Evolutionary conservation across 306 rosid species (phyloP).

Genomic region (Castanopsis chinensis): DNA sequence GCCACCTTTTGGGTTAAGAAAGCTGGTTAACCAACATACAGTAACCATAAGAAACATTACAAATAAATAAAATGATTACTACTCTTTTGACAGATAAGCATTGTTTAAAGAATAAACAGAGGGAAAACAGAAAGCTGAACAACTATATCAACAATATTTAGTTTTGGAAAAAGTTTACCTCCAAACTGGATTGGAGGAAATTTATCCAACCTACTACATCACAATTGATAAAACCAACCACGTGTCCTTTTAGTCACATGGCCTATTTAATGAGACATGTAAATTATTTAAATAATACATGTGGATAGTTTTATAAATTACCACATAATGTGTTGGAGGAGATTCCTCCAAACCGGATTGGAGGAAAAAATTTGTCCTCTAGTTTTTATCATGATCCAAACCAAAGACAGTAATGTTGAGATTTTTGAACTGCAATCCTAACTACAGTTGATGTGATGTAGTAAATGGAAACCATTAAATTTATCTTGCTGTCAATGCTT

Average conservation of each 20-base stretch:
- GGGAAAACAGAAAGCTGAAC: not conserved
- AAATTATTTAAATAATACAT: too few species aligned
- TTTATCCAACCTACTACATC: too few species aligned
- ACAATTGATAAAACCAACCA: too few species aligned
- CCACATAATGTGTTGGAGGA: too few species aligned
- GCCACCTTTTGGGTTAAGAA: not conserved
- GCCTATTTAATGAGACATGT: too few species aligned
- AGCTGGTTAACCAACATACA: not conserved
- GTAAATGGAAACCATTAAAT: not conserved
- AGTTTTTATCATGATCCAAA: not conserved
- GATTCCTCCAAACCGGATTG: too few species aligned
- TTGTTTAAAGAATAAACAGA: not conserved
- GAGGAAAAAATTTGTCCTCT: too few species aligned
- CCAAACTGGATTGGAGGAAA: too few species aligned
- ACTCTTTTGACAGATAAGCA: not conserved
- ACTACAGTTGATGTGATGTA: not conserved
- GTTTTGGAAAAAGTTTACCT: too few species aligned
- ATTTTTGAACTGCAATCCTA: not conserved
- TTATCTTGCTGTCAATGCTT: not conserved
- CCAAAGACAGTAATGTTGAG: not conserved
- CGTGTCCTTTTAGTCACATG: too few species aligned
- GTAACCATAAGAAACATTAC: not conserved
- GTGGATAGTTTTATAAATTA: too few species aligned
- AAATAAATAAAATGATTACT: not conserved
- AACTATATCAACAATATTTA: not conserved